Conservation (phyloP, 2,329 filamentous ascomycete genomes). For the Alternaria arbusti region DNA sequence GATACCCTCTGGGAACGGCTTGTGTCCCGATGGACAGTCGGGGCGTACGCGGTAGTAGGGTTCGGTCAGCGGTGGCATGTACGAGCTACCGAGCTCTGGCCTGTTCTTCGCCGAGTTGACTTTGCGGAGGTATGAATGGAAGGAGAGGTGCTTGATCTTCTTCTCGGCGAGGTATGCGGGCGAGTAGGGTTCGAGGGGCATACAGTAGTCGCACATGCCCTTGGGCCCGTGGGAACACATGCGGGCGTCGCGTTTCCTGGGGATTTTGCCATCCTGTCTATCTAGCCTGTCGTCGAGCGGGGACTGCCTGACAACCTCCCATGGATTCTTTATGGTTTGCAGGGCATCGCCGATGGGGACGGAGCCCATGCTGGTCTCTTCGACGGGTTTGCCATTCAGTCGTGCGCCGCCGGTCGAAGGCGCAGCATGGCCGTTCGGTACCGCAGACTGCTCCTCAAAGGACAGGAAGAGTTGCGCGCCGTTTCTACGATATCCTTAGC, state of each 20-base stretch:
- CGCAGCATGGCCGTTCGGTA: conserved; percentile 57
- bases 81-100: conserved; percentile 89
- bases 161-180: conserved; percentile 87
- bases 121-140: conserved; percentile 92
- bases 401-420: conserved; percentile 60
- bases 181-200: conserved; percentile 94
- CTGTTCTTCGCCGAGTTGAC: conserved; percentile 97
- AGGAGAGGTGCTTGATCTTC: conserved; percentile 98
- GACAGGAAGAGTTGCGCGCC: conserved; percentile 89
- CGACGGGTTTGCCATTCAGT: conserved; percentile 78
- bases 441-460: conserved; percentile 68
- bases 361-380: conserved; percentile 71
- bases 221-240: conserved; percentile 97
- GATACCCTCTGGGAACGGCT: conserved; percentile 93
- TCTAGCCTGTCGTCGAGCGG: conserved; percentile 86
- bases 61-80: conserved; percentile 92
- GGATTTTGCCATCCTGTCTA: conserved; percentile 87
- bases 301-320: conserved; percentile 91
- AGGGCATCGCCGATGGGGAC: conserved; percentile 63
- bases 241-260: conserved; percentile 72
- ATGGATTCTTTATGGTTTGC: conserved; percentile 79
- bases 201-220: conserved; percentile 99
- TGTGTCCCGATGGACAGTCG: conserved; percentile 91
- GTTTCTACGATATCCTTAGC: conserved; percentile 64
- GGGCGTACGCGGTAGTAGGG: conserved; percentile 88